These are phyloP conservation scores for Fragaria vesca DNA, from an alignment of 306 rosid species.

Conservation along the genomic window DNA sequence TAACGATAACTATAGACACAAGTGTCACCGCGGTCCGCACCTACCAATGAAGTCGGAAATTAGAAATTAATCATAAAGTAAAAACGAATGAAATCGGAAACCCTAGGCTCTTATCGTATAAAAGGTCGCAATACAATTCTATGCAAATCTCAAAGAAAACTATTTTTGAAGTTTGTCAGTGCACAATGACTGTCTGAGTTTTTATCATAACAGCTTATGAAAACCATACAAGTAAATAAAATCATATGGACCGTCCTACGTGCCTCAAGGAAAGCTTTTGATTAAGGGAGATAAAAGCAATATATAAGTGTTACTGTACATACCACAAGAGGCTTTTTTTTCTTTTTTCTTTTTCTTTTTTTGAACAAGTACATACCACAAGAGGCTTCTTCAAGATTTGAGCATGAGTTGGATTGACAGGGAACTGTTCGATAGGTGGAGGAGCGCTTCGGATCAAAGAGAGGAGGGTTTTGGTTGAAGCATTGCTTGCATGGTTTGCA, in stretches of 20 bases:
- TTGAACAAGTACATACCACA: slow-evolving; percentile 1
- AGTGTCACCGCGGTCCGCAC: neutral
- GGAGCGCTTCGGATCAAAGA: slow-evolving; percentile 46
- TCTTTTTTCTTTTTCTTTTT: too few relatives aligned
- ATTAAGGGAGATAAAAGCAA: neutral
- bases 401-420: slow-evolving; percentile 31
- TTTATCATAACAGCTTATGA: too few relatives aligned
- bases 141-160: neutral
- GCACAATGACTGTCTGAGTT: too few relatives aligned
- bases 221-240: too few relatives aligned
- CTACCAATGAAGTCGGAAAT: neutral
- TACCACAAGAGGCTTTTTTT: too few relatives aligned
- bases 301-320: neutral
- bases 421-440: slow-evolving; percentile 35
- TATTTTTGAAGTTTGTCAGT: too few relatives aligned
- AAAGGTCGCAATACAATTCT: neutral
- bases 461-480: slow-evolving; percentile 43
- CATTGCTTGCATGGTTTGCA: slow-evolving; percentile 53
- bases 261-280: neutral
- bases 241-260: neutral
- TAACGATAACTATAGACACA: slow-evolving; percentile 38
- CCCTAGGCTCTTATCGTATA: neutral
- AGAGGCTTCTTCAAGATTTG: neutral
- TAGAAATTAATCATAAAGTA: neutral
- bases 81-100: neutral